Percentiles rank a stretch among this genome's conserved stretches.
These are phyloP conservation scores for Hericium rajendrae DNA, from an alignment of 768 basidiomycete genomes.

Conservation along the genomic window DNA sequence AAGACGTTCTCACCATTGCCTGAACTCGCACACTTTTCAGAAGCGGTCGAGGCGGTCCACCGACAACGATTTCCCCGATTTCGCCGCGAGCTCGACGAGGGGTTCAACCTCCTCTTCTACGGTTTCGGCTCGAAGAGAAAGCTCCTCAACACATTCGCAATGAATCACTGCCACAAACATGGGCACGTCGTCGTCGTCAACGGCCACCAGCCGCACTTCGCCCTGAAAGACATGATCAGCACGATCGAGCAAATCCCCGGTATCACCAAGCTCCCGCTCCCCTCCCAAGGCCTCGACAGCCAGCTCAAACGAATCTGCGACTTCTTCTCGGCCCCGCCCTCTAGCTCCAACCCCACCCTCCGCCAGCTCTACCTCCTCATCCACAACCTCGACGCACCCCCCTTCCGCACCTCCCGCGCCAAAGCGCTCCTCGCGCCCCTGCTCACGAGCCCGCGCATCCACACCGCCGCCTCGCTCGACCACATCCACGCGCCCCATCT, in stretches of 20 bases:
- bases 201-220: conserved; percentile 62
- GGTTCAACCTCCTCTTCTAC: conserved; percentile 84
- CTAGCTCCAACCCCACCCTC: not conserved
- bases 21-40: conserved; percentile 25
- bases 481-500: conserved; percentile 76
- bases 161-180: conserved; percentile 36
- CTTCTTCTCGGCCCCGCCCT: conserved; percentile 34
- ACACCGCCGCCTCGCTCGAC: conserved; percentile 79
- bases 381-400: conserved; percentile 80
- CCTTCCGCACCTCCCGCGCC: conserved; percentile 54
- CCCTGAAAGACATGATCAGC: conserved; percentile 42
- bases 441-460: conserved; percentile 65
- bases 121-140: conserved; percentile 83
- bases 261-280: conserved; percentile 25
- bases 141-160: conserved; percentile 68
- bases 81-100: conserved; percentile 62
- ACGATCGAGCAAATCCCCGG: conserved; percentile 24
- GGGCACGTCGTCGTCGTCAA: conserved; percentile 77
- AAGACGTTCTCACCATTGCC: conserved; percentile 19
- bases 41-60: conserved; percentile 21
- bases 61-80: conserved; percentile 46
- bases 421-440: conserved; percentile 63
- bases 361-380: conserved; percentile 66
- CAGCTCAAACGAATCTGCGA: conserved; percentile 58
- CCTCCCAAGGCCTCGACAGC: conserved; percentile 40